A percentile compares a stretch with the other conserved stretches of the same genome.
Conservation (phyloP, 768 basidiomycete species). For the Boletus sp. region DNA sequence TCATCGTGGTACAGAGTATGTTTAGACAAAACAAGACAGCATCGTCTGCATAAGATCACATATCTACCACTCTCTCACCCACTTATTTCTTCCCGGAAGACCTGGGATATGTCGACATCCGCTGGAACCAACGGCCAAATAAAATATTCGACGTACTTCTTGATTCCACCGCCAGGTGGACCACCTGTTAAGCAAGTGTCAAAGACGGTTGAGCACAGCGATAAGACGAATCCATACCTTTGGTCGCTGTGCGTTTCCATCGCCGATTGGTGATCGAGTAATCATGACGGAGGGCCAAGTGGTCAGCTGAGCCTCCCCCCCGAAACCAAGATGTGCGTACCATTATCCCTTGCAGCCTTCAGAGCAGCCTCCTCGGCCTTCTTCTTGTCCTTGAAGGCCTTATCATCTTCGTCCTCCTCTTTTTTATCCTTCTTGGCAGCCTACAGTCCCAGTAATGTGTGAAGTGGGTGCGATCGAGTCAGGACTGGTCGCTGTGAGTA, state of each 20-base stretch:
- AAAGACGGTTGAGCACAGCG: conserved; percentile 6
- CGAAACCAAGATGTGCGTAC: conserved; percentile 36
- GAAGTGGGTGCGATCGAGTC: neutral
- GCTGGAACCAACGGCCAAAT: conserved; percentile 1
- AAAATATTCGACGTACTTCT: conserved; percentile 61
- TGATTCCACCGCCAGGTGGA: conserved; percentile 72
- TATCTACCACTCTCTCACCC: neutral
- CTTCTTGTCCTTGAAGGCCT: conserved; percentile 72
- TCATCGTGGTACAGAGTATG: conserved; percentile 4
- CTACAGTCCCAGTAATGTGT: conserved; percentile 35
- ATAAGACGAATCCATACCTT: conserved; percentile 24
- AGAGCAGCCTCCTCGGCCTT: conserved; percentile 72
- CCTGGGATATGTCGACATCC: conserved; percentile 34
- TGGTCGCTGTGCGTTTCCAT: conserved; percentile 22
- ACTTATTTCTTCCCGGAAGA: conserved; percentile 72
- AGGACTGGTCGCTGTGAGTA: neutral
- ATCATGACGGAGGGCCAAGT: neutral
- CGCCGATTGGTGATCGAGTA: neutral
- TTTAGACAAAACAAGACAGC: neutral
- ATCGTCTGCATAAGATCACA: conserved; percentile 1
- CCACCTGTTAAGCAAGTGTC: conserved; percentile 46
- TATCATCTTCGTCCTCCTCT: conserved; percentile 68
- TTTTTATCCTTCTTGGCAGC: conserved; percentile 81
- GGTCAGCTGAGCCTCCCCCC: neutral
- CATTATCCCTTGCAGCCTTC: conserved; percentile 73